Evolutionary conservation across 2,329 filamentous ascomycete species (phyloP).

Genomic region (Knoxdaviesia proteae): DNA sequence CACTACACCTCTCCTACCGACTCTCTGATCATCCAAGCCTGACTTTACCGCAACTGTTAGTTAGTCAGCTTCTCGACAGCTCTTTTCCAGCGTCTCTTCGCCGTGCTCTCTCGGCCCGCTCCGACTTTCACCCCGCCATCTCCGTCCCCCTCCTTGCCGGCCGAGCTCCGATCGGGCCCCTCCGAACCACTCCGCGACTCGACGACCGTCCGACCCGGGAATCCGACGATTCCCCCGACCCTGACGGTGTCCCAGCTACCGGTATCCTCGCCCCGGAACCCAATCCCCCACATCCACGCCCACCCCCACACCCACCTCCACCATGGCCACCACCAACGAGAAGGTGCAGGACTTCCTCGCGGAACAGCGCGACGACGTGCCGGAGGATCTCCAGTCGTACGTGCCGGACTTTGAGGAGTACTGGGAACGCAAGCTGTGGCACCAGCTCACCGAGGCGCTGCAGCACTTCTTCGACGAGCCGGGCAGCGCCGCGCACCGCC

Average conservation of each 20-base stretch:
- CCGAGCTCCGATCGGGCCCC: too few species aligned
- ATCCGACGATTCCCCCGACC: background rate
- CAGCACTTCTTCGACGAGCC: constrained; percentile 72
- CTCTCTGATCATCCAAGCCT: too few species aligned
- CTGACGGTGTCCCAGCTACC: background rate
- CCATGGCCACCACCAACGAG: constrained; percentile 28
- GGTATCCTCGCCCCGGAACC: background rate
- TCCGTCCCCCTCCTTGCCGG: too few species aligned
- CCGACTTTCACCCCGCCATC: too few species aligned
- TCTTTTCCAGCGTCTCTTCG: too few species aligned
- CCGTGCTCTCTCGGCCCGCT: too few species aligned
- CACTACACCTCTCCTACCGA: too few species aligned
- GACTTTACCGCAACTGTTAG: too few species aligned
- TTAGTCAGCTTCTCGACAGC: too few species aligned
- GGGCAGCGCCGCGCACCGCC: constrained; percentile 62
- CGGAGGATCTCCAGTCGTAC: constrained; percentile 69
- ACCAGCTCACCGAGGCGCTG: constrained; percentile 83
- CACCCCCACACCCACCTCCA: constrained; percentile 2
- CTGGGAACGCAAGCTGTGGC: constrained; percentile 98
- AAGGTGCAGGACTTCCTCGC: constrained; percentile 80
- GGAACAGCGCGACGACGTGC: constrained; percentile 72
- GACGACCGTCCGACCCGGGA: too few species aligned
- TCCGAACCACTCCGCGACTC: too few species aligned
- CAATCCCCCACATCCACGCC: background rate
- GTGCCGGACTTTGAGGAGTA: constrained; percentile 87